Conservation (phyloP, 139 green algal genomes). For the Medakamo hakoo region DNA sequence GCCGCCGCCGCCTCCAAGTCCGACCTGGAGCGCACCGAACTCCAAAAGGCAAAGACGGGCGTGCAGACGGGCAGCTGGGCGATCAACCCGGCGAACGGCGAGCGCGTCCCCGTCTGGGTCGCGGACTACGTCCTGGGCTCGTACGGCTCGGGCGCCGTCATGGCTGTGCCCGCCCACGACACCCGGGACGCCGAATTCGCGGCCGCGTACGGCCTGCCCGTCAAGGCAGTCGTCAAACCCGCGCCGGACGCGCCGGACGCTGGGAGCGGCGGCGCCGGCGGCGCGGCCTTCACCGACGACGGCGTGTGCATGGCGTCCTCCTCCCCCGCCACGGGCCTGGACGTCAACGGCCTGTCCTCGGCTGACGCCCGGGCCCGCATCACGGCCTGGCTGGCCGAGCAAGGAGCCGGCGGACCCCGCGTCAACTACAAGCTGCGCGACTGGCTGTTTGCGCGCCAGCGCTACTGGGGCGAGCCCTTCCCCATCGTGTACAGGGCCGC, state of each 20-base stretch:
- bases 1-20: conserved; percentile 59
- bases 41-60: conserved; percentile 82
- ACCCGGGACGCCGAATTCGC: conserved; percentile 84
- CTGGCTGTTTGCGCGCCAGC: conserved; percentile 96
- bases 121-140: conserved; percentile 92
- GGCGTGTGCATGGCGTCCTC: conserved; percentile 45
- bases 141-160: conserved; percentile 92
- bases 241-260: background rate
- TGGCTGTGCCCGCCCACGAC: conserved; percentile 95
- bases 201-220: conserved; percentile 35
- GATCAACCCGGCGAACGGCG: conserved; percentile 66
- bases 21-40: conserved; percentile 85
- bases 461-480: conserved; percentile 99
- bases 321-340: conserved; percentile 25
- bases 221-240: conserved; percentile 36
- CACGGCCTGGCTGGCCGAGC: conserved; percentile 33
- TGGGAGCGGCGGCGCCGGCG: background rate
- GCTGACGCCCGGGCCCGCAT: conserved; percentile 21
- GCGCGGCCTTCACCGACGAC: conserved; percentile 33
- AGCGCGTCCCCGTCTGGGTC: conserved; percentile 78
- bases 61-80: conserved; percentile 76
- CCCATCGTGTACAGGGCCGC: conserved; percentile 72
- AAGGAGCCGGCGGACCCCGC: conserved; percentile 25
- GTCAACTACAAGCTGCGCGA: conserved; percentile 97
- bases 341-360: conserved; percentile 52